Percentiles rank a stretch among this genome's conserved stretches.
phyloP scores from a whole-genome alignment of 2,329 filamentous ascomycete species.

The Scedosporium apiospermum region DNA sequence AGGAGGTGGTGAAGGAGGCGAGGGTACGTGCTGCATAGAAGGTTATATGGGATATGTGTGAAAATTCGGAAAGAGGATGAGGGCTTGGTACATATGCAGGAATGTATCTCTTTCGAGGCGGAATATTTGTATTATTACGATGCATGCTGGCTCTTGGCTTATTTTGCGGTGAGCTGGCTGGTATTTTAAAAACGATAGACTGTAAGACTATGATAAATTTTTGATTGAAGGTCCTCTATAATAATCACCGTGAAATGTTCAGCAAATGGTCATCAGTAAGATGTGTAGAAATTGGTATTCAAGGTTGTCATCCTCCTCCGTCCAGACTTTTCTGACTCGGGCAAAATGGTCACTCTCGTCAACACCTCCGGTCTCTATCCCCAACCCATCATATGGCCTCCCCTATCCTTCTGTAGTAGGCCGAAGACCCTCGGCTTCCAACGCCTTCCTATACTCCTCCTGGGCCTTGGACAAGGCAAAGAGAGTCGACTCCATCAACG shows the following conservation, averaged over 20 bases:
- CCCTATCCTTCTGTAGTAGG: slow-evolving; percentile 32
- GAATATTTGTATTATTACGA: not conserved
- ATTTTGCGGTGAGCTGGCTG: not conserved
- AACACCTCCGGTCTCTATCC: not conserved
- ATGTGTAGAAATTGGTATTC: too few relatives aligned
- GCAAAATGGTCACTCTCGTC: not conserved
- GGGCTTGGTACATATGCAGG: not conserved
- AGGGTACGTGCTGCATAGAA: slow-evolving; percentile 24
- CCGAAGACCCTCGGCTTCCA: slow-evolving; percentile 52
- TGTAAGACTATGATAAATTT: slow-evolving; percentile 3
- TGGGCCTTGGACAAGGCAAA: slow-evolving; percentile 61
- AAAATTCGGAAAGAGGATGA: too few relatives aligned
- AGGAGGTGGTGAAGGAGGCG: slow-evolving; percentile 31
- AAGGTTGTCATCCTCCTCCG: not conserved
- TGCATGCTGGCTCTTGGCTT: not conserved
- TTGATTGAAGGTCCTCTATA: not conserved
- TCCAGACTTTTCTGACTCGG: too few relatives aligned
- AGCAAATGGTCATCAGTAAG: too few relatives aligned
- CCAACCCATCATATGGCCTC: not conserved
- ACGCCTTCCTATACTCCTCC: slow-evolving; percentile 59
- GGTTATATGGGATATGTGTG: not conserved
- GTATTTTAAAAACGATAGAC: not conserved
- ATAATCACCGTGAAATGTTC: too few relatives aligned
- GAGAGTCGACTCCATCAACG: slow-evolving; percentile 66
- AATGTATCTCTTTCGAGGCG: not conserved